These are phyloP conservation scores for Beauveria sp. DNA, from an alignment of 2,329 filamentous ascomycete species.

Conservation along the genomic window DNA sequence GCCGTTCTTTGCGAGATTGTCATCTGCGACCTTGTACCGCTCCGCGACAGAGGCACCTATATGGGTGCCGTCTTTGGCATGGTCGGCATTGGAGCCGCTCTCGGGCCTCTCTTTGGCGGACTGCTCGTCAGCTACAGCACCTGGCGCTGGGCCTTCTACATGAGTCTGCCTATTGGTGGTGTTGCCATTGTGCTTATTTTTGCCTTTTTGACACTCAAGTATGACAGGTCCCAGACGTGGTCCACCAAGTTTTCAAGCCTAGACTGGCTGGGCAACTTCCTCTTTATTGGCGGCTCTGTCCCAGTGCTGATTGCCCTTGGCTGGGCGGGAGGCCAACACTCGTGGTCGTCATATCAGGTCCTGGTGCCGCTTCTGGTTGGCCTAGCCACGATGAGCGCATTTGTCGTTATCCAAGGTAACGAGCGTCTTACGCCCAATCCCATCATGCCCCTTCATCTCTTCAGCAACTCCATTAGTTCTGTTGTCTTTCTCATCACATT, in stretches of 20 bases:
- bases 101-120: constrained; percentile 27
- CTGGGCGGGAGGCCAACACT: constrained; percentile 44
- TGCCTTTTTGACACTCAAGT: constrained; percentile 19
- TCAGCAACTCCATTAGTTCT: constrained; percentile 33
- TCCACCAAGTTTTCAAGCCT: constrained; percentile 18
- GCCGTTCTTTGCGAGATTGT: constrained; percentile 18
- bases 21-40: constrained; percentile 38
- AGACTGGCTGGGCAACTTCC: constrained; percentile 33
- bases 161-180: constrained; percentile 29
- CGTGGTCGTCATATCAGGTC: constrained; percentile 40
- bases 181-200: constrained; percentile 16
- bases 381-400: constrained; percentile 26
- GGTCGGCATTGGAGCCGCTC: constrained; percentile 25
- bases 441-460: constrained; percentile 36
- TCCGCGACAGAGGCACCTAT: constrained; percentile 37
- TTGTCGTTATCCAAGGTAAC: constrained; percentile 26
- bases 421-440: constrained; percentile 20
- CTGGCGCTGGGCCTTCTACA: constrained; percentile 39
- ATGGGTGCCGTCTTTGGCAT: constrained; percentile 23
- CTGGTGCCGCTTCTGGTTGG: constrained; percentile 41
- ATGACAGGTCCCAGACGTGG: constrained; percentile 13
- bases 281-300: constrained; percentile 30
- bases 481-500: constrained; percentile 16
- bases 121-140: constrained; percentile 19
- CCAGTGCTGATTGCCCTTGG: constrained; percentile 42